Percentiles rank a stretch among this genome's conserved stretches.
Evolutionary conservation across 2,329 filamentous ascomycete species (phyloP).

Genomic region (Neopestalotiopsis rosae): DNA sequence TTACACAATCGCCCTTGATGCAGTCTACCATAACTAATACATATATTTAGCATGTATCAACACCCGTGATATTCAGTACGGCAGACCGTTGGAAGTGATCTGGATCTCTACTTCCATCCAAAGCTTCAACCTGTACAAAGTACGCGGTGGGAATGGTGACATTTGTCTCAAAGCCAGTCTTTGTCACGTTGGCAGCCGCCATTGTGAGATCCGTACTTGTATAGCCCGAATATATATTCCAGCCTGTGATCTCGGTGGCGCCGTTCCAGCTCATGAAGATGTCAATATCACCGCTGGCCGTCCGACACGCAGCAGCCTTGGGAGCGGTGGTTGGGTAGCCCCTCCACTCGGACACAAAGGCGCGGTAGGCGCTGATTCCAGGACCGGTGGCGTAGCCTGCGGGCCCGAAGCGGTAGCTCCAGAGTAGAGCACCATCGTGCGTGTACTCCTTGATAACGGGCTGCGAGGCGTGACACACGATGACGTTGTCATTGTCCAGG

Average conservation of each 20-base stretch:
- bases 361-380: neutral
- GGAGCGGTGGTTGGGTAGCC: neutral
- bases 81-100: neutral
- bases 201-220: neutral
- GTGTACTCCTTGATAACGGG: neutral
- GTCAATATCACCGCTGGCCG: neutral
- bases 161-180: neutral
- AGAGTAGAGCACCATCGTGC: neutral
- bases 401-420: neutral
- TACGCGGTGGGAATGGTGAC: neutral
- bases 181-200: neutral
- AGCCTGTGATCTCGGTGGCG: neutral
- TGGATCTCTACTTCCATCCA: neutral
- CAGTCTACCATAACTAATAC: too few species aligned
- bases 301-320: neutral
- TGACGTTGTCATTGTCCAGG: neutral
- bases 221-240: neutral
- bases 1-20: too few species aligned
- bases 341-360: neutral
- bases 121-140: neutral
- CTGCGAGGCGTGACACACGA: neutral
- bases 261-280: slow-evolving; percentile 8
- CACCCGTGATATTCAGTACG: neutral
- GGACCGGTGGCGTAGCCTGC: neutral
- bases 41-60: neutral